These are phyloP conservation scores for Candida awuae DNA, from an alignment of 805 yeast species.

Conservation along the genomic window DNA sequence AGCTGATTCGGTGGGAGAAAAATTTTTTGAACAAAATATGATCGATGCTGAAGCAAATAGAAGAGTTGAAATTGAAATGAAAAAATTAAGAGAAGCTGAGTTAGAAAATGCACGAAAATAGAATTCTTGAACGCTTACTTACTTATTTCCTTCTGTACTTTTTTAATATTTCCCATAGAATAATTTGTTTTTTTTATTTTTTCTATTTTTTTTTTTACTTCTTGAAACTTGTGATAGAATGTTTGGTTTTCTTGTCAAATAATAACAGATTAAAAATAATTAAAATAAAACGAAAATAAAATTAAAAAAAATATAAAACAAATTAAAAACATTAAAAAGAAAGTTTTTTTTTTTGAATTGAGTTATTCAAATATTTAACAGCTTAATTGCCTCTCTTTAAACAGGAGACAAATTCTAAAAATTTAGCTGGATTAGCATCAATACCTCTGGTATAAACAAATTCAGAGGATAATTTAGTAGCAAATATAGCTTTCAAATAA, in stretches of 20 bases:
- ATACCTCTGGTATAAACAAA: conserved; percentile 79
- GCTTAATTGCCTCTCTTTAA: conserved; percentile 50
- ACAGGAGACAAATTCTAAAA: conserved; percentile 59
- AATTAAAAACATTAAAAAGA: background rate
- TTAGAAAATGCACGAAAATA: no score
- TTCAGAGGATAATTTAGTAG: conserved; percentile 74
- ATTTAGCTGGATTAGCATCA: conserved; percentile 71
- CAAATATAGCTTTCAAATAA: conserved; percentile 81
- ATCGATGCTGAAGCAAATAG: conserved; percentile 27
- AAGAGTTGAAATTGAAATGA: conserved; percentile 24
- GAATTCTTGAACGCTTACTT: no score
- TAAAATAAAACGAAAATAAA: no score
- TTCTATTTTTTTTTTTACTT: no score
- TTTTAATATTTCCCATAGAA: background rate
- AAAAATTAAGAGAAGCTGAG: conserved; percentile 8
- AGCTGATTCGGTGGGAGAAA: conserved; percentile 25
- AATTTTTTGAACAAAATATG: conserved; percentile 25
- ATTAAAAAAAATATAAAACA: background rate
- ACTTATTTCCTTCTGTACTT: no score
- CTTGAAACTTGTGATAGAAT: no score
- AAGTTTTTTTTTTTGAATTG: background rate
- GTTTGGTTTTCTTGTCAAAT: no score
- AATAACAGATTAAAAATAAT: no score
- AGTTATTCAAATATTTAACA: conserved; percentile 2
- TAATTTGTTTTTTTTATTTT: no score